Percentiles rank a stretch among this genome's conserved stretches.
Evolutionary conservation across 1,139 yeast species (phyloP).

Genomic region (Yamadazyma triangularis): DNA sequence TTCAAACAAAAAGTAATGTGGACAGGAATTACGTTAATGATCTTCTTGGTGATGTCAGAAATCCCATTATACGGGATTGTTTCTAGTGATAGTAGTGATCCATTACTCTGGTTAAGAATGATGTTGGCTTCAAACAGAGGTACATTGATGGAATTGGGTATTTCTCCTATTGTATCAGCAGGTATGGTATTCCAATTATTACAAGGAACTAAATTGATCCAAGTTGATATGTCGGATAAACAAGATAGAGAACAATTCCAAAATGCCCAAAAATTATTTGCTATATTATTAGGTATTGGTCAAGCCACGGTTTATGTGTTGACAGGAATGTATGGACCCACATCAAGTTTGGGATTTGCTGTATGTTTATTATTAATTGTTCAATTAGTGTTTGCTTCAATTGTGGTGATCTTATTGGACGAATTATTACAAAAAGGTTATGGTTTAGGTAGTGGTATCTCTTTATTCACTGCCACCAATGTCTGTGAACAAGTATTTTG

Average conservation of each 20-base stretch:
- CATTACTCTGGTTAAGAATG: conserved; percentile 95
- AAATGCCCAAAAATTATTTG: conserved; percentile 91
- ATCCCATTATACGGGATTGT: conserved; percentile 95
- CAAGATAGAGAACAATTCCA: conserved; percentile 87
- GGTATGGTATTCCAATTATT: conserved; percentile 97
- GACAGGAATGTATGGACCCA: conserved; percentile 97
- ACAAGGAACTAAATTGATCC: conserved; percentile 88
- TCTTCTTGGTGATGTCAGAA: conserved; percentile 94
- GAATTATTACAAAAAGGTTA: conserved; percentile 96
- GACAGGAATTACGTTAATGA: conserved; percentile 93
- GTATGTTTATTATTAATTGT: conserved; percentile 84
- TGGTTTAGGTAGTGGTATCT: conserved; percentile 95
- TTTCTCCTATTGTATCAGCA: conserved; percentile 79
- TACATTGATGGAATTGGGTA: conserved; percentile 92
- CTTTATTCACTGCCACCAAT: conserved; percentile 94
- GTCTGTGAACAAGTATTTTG: conserved; percentile 96
- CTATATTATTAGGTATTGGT: conserved; percentile 84
- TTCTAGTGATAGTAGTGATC: conserved; percentile 88
- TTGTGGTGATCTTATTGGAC: conserved; percentile 85
- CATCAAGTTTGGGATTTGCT: conserved; percentile 83
- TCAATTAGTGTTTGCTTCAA: conserved; percentile 93
- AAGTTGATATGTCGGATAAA: conserved; percentile 82
- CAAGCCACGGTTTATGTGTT: conserved; percentile 96
- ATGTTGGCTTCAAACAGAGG: conserved; percentile 98
- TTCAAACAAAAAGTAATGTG: conserved; percentile 94